A percentile compares a stretch with the other conserved stretches of the same genome.
Evolutionary conservation across 345 rosid genomes (phyloP).

Genomic region (Linum tenue): DNA sequence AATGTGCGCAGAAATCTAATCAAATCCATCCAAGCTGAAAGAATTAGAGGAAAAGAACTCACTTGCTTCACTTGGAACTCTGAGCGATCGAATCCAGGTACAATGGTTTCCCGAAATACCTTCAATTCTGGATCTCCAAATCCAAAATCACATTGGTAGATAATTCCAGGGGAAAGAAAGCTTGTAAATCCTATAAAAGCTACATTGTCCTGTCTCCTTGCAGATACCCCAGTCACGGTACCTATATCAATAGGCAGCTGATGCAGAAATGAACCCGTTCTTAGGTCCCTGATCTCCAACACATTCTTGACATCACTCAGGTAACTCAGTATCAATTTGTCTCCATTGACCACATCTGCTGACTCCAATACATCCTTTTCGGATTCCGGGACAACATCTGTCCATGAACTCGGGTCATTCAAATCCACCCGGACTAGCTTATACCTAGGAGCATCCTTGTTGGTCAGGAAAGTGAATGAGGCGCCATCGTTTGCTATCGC

Average conservation of each 20-base stretch:
- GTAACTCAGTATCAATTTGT: slow-evolving; percentile 67
- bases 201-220: slow-evolving; percentile 45
- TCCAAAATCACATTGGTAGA: slow-evolving; percentile 63
- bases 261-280: slow-evolving; percentile 65
- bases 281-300: slow-evolving; percentile 70
- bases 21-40: slow-evolving; percentile 3
- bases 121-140: slow-evolving; percentile 46
- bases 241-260: slow-evolving; percentile 77
- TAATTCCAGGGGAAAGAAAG: slow-evolving; percentile 81
- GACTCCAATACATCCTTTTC: slow-evolving; percentile 76
- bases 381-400: slow-evolving; percentile 55
- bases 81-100: slow-evolving; percentile 68
- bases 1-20: too few species aligned
- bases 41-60: not conserved
- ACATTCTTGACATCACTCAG: slow-evolving; percentile 78
- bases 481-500: slow-evolving; percentile 64
- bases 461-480: slow-evolving; percentile 63
- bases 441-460: slow-evolving; percentile 75
- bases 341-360: slow-evolving; percentile 53
- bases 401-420: slow-evolving; percentile 64
- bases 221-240: slow-evolving; percentile 49
- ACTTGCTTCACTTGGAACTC: slow-evolving; percentile 79
- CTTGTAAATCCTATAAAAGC: slow-evolving; percentile 64
- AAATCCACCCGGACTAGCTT: slow-evolving; percentile 75
- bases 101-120: slow-evolving; percentile 62